Evolutionary conservation across 2,329 filamentous ascomycete species (phyloP), one percentile per base, ranked within the genome.

Genomic region (Pleomassaria siparia): DNA sequence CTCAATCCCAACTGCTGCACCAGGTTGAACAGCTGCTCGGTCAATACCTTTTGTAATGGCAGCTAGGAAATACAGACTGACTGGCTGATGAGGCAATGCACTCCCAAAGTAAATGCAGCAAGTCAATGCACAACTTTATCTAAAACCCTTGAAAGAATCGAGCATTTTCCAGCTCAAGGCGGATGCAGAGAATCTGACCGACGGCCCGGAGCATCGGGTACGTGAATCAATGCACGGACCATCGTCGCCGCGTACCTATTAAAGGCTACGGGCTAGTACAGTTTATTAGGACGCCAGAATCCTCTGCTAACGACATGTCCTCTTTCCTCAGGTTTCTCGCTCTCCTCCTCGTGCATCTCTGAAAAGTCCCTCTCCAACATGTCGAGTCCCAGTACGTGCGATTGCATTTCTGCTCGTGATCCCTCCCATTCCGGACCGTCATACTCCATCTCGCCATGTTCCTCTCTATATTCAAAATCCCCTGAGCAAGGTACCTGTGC

Each of bases 241-340:
- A 50, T 37, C 20, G 20, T 37, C 32, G 9, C 16, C 6, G 35
- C 30, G 35, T 33, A 26, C 12, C 24, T 24, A 37, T n/a, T n/a
- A n/a, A n/a, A 37, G 24, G 3, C 20, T 35, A 44, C 33, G 15
- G 10, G 12, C 73, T 65, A 77, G 57, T 77, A 77, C 49, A 77
- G 49, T 45, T 54, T 72, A 53, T 76, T 67, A 11, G 73, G 74
- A 54, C 67, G 70, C 75, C 75, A 77, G 58, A 76, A 76, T 4
- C 69, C 62, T 10, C 57, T 58, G 40, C 69, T 58, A 2, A 57
- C 49, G 29, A 53, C 56, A 32, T 57, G 50, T n/a, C 36, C 40
- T 15, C 39, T 25, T 43, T 35, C 25, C 22, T 30, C 39, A 12
- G 28, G 37, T 9, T 26, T 10, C 42, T 37, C 44, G 8, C 40